phyloP scores from a whole-genome alignment of 2,329 filamentous ascomycete genomes.

The Xylariomycetidae sp. region DNA sequence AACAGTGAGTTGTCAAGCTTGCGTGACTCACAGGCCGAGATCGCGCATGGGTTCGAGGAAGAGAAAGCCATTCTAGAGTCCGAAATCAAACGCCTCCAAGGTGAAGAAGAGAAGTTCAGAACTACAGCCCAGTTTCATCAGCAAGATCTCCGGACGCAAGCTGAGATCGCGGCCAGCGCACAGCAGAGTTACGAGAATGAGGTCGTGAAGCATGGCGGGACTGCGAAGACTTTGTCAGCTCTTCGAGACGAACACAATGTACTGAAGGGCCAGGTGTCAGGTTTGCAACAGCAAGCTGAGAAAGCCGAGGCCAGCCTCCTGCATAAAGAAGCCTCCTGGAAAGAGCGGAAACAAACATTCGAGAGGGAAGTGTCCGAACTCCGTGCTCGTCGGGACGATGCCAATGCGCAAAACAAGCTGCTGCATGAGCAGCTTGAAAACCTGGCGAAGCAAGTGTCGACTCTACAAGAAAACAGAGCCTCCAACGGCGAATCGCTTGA shows the following conservation, averaged over 20 bases:
- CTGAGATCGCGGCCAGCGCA: conserved; percentile 86
- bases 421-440: conserved; percentile 85
- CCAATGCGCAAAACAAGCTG: conserved; percentile 83
- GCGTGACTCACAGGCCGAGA: conserved; percentile 75
- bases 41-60: conserved; percentile 66
- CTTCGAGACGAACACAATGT: conserved; percentile 78
- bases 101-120: conserved; percentile 74
- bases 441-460: conserved; percentile 72
- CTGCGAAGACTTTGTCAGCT: conserved; percentile 77
- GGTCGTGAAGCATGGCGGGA: conserved; percentile 90
- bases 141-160: conserved; percentile 87
- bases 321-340: conserved; percentile 84
- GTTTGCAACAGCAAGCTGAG: conserved; percentile 75
- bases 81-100: conserved; percentile 76
- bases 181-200: conserved; percentile 96
- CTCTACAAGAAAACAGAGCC: conserved; percentile 71
- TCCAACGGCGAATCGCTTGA: conserved; percentile 49
- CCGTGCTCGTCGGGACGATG: conserved; percentile 73
- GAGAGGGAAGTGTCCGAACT: conserved; percentile 81
- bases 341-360: conserved; percentile 72
- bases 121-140: conserved; percentile 81
- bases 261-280: conserved; percentile 72
- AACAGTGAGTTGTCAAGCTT: conserved; percentile 79
- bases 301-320: conserved; percentile 73
- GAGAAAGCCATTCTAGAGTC: conserved; percentile 76